A percentile compares a stretch with the other conserved stretches of the same genome.
phyloP scores from a whole-genome alignment of 2,329 filamentous ascomycete genomes.

The Colletotrichum noveboracense region DNA sequence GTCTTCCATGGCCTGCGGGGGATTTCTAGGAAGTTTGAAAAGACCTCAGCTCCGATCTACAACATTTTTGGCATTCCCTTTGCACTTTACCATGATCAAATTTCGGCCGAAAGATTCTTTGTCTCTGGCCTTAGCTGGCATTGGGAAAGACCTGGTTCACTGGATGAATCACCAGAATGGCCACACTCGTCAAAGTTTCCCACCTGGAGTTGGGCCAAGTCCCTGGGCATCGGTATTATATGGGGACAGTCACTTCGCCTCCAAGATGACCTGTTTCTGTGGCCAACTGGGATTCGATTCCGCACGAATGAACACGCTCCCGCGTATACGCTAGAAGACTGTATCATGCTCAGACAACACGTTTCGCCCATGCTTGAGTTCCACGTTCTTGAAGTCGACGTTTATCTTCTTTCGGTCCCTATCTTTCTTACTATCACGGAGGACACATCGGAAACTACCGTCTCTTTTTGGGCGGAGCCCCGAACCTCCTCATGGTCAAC shows the following conservation, averaged over 20 bases:
- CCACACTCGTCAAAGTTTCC: background rate
- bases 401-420: background rate
- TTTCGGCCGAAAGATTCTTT: background rate
- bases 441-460: background rate
- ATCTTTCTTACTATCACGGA: background rate
- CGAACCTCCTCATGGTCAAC: background rate
- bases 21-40: background rate
- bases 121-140: background rate
- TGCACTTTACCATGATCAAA: background rate
- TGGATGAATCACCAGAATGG: background rate
- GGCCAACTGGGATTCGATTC: background rate
- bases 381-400: background rate
- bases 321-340: background rate
- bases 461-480: background rate
- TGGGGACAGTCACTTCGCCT: background rate
- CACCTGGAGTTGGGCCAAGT: background rate
- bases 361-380: background rate
- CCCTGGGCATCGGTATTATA: background rate
- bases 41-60: background rate
- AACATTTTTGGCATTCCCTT: background rate
- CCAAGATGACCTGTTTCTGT: background rate
- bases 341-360: background rate
- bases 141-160: background rate
- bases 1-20: background rate
- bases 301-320: background rate